Conservation (phyloP, 1,284 basidiomycete species). For the Sutorius eximius region DNA sequence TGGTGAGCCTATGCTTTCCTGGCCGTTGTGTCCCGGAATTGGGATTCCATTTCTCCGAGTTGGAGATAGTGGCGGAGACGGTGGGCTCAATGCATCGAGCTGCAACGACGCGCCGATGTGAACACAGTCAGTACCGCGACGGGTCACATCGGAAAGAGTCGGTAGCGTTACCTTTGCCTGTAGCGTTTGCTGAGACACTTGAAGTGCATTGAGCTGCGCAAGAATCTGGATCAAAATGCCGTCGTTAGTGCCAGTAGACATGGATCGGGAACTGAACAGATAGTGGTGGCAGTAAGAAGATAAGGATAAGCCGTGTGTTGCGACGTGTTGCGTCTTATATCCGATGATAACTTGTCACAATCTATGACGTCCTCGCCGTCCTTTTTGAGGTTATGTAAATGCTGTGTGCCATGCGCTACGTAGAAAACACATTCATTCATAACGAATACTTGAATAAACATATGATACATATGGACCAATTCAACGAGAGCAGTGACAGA, state of each 20-base stretch:
- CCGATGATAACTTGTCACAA: neutral
- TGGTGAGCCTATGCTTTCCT: constrained; percentile 23
- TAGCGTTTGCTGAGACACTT: constrained; percentile 69
- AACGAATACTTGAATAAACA: neutral
- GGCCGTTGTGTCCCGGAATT: constrained; percentile 23
- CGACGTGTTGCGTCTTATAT: constrained; percentile 14
- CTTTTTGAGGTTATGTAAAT: constrained; percentile 12
- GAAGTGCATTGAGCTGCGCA: constrained; percentile 63
- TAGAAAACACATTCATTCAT: neutral
- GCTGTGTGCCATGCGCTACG: neutral
- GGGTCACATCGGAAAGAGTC: constrained; percentile 1
- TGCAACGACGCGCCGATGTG: constrained; percentile 12
- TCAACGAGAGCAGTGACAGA: neutral
- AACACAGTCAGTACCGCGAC: constrained; percentile 1
- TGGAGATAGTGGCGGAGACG: constrained; percentile 28
- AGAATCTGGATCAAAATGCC: constrained; percentile 72
- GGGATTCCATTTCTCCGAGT: constrained; percentile 20
- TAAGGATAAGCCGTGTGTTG: neutral
- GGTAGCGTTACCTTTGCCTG: constrained; percentile 60
- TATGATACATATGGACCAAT: neutral
- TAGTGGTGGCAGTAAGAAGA: constrained; percentile 13
- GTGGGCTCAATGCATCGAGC: constrained; percentile 41
- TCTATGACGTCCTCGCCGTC: constrained; percentile 6
- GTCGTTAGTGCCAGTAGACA: constrained; percentile 48
- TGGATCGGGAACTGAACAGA: constrained; percentile 21